phyloP scores from a whole-genome alignment of 371 early-diverging fungal genomes.

The Syncephalastrum racemosum region DNA sequence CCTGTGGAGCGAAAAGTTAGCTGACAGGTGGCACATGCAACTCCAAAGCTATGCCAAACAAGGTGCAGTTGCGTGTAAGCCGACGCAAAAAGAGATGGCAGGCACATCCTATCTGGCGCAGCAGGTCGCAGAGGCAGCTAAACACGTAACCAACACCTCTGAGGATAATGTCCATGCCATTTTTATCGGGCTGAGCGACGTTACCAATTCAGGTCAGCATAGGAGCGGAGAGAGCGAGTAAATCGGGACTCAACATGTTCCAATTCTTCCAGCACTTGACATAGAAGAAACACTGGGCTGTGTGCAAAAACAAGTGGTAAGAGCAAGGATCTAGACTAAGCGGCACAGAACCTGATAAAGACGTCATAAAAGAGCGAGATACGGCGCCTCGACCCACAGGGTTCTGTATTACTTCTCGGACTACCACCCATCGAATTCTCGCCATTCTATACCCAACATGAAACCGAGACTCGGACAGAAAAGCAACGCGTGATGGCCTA shows the following conservation, averaged over 20 bases:
- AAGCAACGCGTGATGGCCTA: slow-evolving; percentile 31
- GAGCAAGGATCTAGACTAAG: background rate
- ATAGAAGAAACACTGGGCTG: slow-evolving; percentile 12
- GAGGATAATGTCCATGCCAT: slow-evolving; percentile 25
- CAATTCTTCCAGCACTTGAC: too few species aligned
- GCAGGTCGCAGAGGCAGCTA: slow-evolving; percentile 7
- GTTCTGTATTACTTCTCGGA: slow-evolving; percentile 30
- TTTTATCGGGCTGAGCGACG: slow-evolving; percentile 37
- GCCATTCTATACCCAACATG: slow-evolving; percentile 27
- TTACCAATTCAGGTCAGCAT: slow-evolving; percentile 14
- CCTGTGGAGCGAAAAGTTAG: slow-evolving; percentile 37
- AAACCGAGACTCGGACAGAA: slow-evolving; percentile 12
- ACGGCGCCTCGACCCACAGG: slow-evolving; percentile 16
- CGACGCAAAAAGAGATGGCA: slow-evolving; percentile 1
- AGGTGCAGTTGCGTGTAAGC: slow-evolving; percentile 27
- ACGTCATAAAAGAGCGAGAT: slow-evolving; percentile 15
- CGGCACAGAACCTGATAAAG: too few species aligned
- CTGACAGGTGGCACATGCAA: slow-evolving; percentile 26
- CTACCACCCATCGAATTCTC: slow-evolving; percentile 44
- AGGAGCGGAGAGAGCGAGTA: too few species aligned
- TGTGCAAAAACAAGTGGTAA: slow-evolving; percentile 34
- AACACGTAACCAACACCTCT: slow-evolving; percentile 4
- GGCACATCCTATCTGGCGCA: slow-evolving; percentile 9
- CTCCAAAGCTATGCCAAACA: slow-evolving; percentile 29
- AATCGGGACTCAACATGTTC: too few species aligned